Evolutionary conservation across 306 rosid genomes (phyloP).

Genomic region (Begonia masoniana): DNA sequence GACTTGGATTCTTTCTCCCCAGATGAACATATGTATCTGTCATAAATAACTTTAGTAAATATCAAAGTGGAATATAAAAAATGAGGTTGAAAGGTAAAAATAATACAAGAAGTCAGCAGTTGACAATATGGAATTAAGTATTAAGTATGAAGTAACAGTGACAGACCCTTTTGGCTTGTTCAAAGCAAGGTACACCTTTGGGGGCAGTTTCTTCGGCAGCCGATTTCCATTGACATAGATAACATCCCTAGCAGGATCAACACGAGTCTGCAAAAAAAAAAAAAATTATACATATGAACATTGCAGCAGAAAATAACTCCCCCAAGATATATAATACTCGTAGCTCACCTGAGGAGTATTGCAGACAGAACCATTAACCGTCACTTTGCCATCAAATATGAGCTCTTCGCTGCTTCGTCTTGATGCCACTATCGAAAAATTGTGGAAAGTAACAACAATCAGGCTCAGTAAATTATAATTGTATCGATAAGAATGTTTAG

Average conservation of each 20-base stretch:
- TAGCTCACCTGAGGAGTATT: slow-evolving; percentile 67
- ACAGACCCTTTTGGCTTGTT: slow-evolving; percentile 97
- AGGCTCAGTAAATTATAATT: not conserved
- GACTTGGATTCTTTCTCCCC: slow-evolving; percentile 73
- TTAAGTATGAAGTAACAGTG: not conserved
- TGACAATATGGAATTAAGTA: slow-evolving; percentile 4
- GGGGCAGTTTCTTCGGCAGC: slow-evolving; percentile 84
- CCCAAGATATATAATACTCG: not conserved
- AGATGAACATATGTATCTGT: slow-evolving; percentile 79
- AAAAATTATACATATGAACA: not conserved
- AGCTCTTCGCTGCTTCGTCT: slow-evolving; percentile 84
- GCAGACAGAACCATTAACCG: slow-evolving; percentile 78
- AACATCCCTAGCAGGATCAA: slow-evolving; percentile 74
- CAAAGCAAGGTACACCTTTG: slow-evolving; percentile 76
- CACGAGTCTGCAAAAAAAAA: slow-evolving; percentile 48
- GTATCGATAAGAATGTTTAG: too few species aligned
- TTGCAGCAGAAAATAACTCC: not conserved
- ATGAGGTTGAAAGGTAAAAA: not conserved
- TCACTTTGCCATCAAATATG: slow-evolving; percentile 71
- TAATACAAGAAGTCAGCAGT: not conserved
- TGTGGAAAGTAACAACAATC: not conserved
- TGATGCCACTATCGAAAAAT: slow-evolving; percentile 56
- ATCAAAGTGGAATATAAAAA: too few species aligned
- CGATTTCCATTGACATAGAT: slow-evolving; percentile 87
- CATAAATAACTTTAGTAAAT: not conserved